Percentiles rank a stretch among this genome's conserved stretches.
Conservation (phyloP, 345 rosid genomes). For the Physaria fendleri region DNA sequence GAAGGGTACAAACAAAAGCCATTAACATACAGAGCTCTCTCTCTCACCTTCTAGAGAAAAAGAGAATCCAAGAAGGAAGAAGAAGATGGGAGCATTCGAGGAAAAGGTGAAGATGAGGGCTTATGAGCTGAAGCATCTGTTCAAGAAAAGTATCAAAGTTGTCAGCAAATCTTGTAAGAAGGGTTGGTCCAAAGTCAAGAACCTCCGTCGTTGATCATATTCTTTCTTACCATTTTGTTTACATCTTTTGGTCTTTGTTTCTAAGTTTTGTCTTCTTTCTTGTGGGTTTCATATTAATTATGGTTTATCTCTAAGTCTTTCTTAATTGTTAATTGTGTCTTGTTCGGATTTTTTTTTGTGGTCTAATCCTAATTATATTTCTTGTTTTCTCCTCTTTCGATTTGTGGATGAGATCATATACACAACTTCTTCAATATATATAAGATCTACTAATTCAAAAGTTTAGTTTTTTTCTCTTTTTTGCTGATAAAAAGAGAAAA, state of each 20-base stretch:
- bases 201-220: slow-evolving; percentile 42
- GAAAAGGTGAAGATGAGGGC: slow-evolving; percentile 77
- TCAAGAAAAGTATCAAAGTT: slow-evolving; percentile 69
- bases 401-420: background rate
- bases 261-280: background rate
- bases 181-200: slow-evolving; percentile 86
- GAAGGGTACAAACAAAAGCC: background rate
- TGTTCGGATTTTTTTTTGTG: too few relatives aligned
- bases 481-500: too few relatives aligned
- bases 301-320: too few relatives aligned
- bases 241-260: background rate
- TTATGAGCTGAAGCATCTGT: slow-evolving; percentile 45
- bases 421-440: background rate
- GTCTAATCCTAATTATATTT: too few relatives aligned
- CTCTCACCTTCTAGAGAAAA: background rate
- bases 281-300: too few relatives aligned
- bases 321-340: background rate
- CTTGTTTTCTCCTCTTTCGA: background rate
- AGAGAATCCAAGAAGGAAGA: slow-evolving; percentile 1
- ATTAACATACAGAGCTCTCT: background rate
- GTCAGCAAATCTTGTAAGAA: slow-evolving; percentile 76
- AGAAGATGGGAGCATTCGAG: slow-evolving; percentile 66
- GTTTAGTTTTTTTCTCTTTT: too few relatives aligned
- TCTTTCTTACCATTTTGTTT: background rate
- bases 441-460: background rate